phyloP scores from a whole-genome alignment of 2,329 filamentous ascomycete species.

The Penicillium sp. region DNA sequence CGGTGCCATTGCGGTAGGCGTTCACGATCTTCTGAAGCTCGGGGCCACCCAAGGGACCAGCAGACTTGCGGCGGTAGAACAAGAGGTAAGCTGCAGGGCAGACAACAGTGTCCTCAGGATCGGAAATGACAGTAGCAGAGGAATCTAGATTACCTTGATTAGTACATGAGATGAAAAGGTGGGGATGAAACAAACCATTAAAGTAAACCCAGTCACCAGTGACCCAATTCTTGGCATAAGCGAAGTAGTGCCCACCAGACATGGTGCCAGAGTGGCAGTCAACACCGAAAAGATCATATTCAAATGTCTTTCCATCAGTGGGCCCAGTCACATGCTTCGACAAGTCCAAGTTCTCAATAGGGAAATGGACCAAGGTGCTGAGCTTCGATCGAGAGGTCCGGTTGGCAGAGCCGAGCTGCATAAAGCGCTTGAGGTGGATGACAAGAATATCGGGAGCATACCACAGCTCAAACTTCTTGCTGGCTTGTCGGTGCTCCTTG shows the following conservation, averaged over 20 bases:
- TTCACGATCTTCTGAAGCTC: conserved; percentile 70
- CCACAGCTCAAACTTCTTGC: conserved; percentile 97
- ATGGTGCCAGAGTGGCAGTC: conserved; percentile 95
- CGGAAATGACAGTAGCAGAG: conserved; percentile 61
- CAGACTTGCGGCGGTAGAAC: conserved; percentile 88
- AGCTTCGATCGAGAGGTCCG: conserved; percentile 85
- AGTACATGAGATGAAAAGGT: conserved; percentile 32
- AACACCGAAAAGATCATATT: conserved; percentile 92
- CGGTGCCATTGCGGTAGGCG: conserved; percentile 55
- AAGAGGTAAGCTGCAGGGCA: conserved; percentile 83
- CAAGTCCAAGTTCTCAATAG: conserved; percentile 81
- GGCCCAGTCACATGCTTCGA: conserved; percentile 74
- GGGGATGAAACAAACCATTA: conserved; percentile 64
- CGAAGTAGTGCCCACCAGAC: conserved; percentile 94
- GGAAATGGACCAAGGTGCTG: conserved; percentile 87
- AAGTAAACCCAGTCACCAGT: conserved; percentile 93
- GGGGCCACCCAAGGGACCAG: conserved; percentile 73
- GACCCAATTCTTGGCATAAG: conserved; percentile 87
- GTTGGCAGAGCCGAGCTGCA: conserved; percentile 46
- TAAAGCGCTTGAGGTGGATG: conserved; percentile 93
- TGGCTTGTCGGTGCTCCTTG: conserved; percentile 88
- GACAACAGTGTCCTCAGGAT: conserved; percentile 61
- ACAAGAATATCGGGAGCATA: conserved; percentile 93
- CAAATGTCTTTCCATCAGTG: conserved; percentile 75
- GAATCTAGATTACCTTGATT: conserved; percentile 64